Conservation (phyloP, 1,284 basidiomycete species). For the Heterobasidion irregulare region DNA sequence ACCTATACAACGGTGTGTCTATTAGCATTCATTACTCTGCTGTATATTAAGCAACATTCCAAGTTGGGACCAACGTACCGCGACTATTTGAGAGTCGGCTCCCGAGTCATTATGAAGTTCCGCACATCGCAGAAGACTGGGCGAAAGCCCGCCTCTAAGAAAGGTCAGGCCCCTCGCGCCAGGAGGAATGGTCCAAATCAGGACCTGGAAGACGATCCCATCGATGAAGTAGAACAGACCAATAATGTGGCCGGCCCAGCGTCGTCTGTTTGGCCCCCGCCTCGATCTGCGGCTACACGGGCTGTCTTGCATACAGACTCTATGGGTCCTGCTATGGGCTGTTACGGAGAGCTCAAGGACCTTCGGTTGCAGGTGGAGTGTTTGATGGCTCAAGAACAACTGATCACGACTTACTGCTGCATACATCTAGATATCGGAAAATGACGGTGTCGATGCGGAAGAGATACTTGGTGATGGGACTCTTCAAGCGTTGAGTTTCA, state of each 20-base stretch:
- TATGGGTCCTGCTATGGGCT: not conserved
- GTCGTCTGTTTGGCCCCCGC: not conserved
- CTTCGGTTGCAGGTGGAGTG: not conserved
- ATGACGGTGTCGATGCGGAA: not conserved
- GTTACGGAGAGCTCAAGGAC: not conserved
- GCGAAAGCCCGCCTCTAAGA: not conserved
- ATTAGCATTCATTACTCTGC: not conserved
- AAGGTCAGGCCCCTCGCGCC: not conserved
- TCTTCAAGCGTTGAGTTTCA: constrained; percentile 9
- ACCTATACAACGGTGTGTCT: constrained; percentile 8
- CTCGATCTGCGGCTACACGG: not conserved
- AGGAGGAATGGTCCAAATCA: not conserved
- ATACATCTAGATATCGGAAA: not conserved
- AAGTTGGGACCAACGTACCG: constrained; percentile 6
- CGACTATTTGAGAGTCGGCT: constrained; percentile 1
- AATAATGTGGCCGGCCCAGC: not conserved
- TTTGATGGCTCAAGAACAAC: not conserved
- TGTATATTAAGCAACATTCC: not conserved
- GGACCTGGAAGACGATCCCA: not conserved
- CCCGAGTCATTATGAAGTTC: constrained; percentile 2
- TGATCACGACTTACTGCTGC: not conserved
- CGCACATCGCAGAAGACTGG: not conserved
- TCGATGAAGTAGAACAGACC: not conserved
- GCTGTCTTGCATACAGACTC: not conserved
- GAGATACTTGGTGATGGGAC: constrained; percentile 9